Evolutionary conservation across 1,284 basidiomycete genomes (phyloP), one percentile per base, ranked within the genome.

Genomic region (Rhizoctonia solani): DNA sequence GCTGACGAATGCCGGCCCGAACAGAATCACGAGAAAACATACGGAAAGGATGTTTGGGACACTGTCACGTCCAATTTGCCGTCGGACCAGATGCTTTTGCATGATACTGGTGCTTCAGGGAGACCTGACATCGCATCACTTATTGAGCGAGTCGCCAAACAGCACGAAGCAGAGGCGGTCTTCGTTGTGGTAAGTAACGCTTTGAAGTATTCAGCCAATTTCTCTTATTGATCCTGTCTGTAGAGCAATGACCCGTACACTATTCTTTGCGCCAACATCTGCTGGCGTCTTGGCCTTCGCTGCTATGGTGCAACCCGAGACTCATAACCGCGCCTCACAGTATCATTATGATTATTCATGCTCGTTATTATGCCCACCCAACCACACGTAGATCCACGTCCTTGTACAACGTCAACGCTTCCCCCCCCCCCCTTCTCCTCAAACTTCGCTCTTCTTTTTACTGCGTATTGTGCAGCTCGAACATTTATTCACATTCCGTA

Each of bases 191-290:
- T 65, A 54, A 29, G 61, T 34, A 9, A 11, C 25, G 8, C n/a
- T 42, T 25, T 27, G 4, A 21, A 8, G 3, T 50, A 37, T 1
- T 34, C n/a, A n/a, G n/a, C n/a, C 13, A 13, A 50, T 3, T 32
- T 8, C 13, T 65, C 49, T 25, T 19, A 21, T 21, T 65, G 37
- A 65, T 32, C 25, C 11, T 8, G 21, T 2, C 34, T 21, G 14
- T 46, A 65, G 61, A 65, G 61, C 50, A 65, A 65, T 16, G 61
- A 65, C 32, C 61, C 61, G 8, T 65, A 65, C 37, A 65, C 61
- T 9, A 65, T 53, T 41, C 50, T 65, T 27, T 65, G 61, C n/a
- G 61, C 61, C 46, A 65, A 65, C 61, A 65, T 65, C 27, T 65
- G 61, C 39, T 65, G 61, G 61, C 61, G 61, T 21, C 61, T 65